These are phyloP conservation scores for Diplogelasinospora grovesii DNA, from an alignment of 495 filamentous ascomycete genomes.

Conservation along the genomic window DNA sequence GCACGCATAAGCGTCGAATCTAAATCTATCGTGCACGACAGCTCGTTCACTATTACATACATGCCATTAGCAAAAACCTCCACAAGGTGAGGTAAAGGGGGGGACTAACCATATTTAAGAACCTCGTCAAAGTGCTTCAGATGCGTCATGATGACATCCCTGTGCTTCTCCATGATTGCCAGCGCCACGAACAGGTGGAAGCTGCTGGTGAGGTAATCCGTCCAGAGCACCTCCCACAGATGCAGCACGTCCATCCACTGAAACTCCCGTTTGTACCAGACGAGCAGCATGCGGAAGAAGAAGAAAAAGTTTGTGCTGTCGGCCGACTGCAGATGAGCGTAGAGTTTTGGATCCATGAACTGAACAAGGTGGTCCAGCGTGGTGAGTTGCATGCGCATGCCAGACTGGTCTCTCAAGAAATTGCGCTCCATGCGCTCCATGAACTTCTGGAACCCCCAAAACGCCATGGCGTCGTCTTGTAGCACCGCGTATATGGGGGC, in stretches of 20 bases:
- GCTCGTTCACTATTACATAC: constrained; percentile 68
- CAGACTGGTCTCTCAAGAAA: constrained; percentile 90
- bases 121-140: constrained; percentile 94
- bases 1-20: constrained; percentile 76
- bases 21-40: constrained; percentile 88
- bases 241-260: constrained; percentile 77
- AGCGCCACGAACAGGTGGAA: constrained; percentile 94
- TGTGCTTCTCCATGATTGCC: constrained; percentile 92
- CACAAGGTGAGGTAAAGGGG: constrained; percentile 6
- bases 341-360: constrained; percentile 92
- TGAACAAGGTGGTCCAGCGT: constrained; percentile 90
- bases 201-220: constrained; percentile 76
- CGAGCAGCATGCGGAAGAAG: constrained; percentile 96
- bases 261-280: constrained; percentile 99
- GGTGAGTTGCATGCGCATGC: constrained; percentile 86
- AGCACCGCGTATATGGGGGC: constrained; percentile 94
- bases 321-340: constrained; percentile 78
- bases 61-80: background rate
- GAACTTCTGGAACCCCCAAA: constrained; percentile 93
- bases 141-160: constrained; percentile 90
- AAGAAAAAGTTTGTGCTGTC: constrained; percentile 99
- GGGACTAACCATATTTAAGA: constrained; percentile 77
- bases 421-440: constrained; percentile 99
- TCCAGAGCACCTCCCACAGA: constrained; percentile 93
- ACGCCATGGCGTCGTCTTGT: constrained; percentile 94